Percentiles rank a stretch among this genome's conserved stretches.
Conservation (phyloP, 2,329 filamentous ascomycete genomes). For the Chaetomiaceae sp. region DNA sequence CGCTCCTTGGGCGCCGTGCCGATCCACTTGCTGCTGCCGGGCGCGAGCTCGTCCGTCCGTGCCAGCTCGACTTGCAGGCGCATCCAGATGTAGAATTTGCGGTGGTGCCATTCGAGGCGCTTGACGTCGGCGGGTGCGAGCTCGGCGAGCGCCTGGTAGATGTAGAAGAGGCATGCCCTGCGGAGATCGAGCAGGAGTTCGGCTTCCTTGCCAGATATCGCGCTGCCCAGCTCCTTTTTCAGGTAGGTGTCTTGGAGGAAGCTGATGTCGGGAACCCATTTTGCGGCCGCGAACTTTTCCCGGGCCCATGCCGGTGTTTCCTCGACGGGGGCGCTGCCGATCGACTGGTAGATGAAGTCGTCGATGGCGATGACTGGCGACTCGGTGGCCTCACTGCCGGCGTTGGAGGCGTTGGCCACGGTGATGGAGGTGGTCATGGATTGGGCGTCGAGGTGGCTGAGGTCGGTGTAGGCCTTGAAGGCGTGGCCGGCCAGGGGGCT, state of each 20-base stretch:
- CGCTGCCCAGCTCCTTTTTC: slow-evolving; percentile 19
- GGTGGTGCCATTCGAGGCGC: slow-evolving; percentile 22
- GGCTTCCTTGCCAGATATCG: slow-evolving; percentile 20
- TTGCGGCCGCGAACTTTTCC: slow-evolving; percentile 20
- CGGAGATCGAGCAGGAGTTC: slow-evolving; percentile 17
- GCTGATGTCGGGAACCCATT: slow-evolving; percentile 24
- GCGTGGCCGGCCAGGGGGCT: slow-evolving; percentile 19
- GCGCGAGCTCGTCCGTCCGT: slow-evolving; percentile 17
- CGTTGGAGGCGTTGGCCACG: slow-evolving; percentile 8
- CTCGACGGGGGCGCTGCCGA: slow-evolving; percentile 14
- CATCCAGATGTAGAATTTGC: slow-evolving; percentile 28
- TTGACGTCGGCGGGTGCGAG: slow-evolving; percentile 18
- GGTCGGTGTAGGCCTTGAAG: slow-evolving; percentile 21
- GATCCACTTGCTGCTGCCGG: slow-evolving; percentile 18
- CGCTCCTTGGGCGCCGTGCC: slow-evolving; percentile 7
- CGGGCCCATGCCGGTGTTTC: slow-evolving; percentile 6
- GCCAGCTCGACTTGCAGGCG: slow-evolving; percentile 22
- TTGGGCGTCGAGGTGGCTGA: slow-evolving; percentile 19
- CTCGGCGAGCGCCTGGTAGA: slow-evolving; percentile 19
- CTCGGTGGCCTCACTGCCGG: not conserved
- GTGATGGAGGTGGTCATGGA: slow-evolving; percentile 18
- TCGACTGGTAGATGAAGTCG: slow-evolving; percentile 23
- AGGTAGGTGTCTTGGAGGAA: slow-evolving; percentile 19
- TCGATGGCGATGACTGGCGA: slow-evolving; percentile 20
- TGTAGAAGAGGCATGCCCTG: slow-evolving; percentile 22